These are phyloP conservation scores for Nakazawaea siamensis DNA, from an alignment of 805 yeast species.

Conservation along the genomic window DNA sequence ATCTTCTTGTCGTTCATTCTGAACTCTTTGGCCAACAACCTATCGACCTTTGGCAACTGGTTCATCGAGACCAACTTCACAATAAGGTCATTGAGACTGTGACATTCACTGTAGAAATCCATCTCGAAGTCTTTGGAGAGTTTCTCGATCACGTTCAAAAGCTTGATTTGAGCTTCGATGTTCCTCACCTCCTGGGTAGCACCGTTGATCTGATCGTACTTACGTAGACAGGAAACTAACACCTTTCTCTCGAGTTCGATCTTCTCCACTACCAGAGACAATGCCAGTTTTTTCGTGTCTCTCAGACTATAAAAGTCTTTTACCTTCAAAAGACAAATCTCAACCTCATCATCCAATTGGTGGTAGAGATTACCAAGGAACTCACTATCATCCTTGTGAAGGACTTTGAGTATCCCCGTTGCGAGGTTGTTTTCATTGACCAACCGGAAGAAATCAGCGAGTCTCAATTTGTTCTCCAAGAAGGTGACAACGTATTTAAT, in stretches of 20 bases:
- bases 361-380: constrained; percentile 47
- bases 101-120: constrained; percentile 26
- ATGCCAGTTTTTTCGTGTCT: constrained; percentile 1
- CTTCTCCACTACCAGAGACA: constrained; percentile 15
- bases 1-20: constrained; percentile 49
- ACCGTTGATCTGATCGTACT: constrained; percentile 24
- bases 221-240: constrained; percentile 20
- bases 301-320: constrained; percentile 9
- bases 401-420: constrained; percentile 26
- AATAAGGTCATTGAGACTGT: constrained; percentile 42
- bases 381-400: constrained; percentile 24
- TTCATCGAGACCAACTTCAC: constrained; percentile 33
- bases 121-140: constrained; percentile 32
- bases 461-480: constrained; percentile 44
- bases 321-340: constrained; percentile 34
- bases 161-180: constrained; percentile 34
- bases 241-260: constrained; percentile 16
- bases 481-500: constrained; percentile 47
- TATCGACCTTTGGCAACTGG: constrained; percentile 42
- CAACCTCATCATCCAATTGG: constrained; percentile 53
- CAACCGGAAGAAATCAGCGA: constrained; percentile 62
- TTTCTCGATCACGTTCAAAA: constrained; percentile 35
- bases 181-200: constrained; percentile 26
- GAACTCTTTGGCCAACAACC: constrained; percentile 38
- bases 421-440: constrained; percentile 41